phyloP scores from a whole-genome alignment of 108 stramenopile genomes.

The Nitzschia sp. region DNA sequence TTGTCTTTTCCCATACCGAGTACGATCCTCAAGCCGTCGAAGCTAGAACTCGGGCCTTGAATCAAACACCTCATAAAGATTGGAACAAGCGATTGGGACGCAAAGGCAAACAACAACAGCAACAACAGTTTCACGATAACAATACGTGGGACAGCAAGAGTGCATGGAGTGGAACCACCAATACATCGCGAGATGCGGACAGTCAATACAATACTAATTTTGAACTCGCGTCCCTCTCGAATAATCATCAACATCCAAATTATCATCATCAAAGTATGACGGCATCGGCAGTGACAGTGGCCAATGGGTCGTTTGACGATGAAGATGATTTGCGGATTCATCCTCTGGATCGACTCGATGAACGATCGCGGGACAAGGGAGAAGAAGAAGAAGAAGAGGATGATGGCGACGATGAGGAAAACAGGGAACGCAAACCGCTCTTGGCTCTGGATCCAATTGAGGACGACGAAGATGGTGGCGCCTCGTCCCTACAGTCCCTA shows the following conservation, averaged over 20 bases:
- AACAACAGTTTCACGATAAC: no score
- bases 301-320: conserved; percentile 25
- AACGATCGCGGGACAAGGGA: background rate
- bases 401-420: background rate
- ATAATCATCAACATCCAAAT: conserved; percentile 25
- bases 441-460: conserved; percentile 14
- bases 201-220: no score
- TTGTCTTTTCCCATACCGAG: conserved; percentile 93
- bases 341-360: conserved; percentile 32
- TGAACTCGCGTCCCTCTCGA: conserved; percentile 32
- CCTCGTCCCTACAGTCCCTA: conserved; percentile 4
- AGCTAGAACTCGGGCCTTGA: conserved; percentile 46
- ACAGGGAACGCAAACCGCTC: conserved; percentile 10
- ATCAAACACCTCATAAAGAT: conserved; percentile 28
- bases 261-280: background rate
- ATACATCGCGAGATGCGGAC: conserved; percentile 48
- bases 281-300: background rate
- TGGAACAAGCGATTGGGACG: conserved; percentile 44
- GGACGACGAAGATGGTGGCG: conserved; percentile 13
- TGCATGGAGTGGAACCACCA: conserved; percentile 46
- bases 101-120: conserved; percentile 37
- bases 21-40: conserved; percentile 71
- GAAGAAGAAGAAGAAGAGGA: conserved; percentile 8
- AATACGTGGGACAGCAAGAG: conserved; percentile 32
- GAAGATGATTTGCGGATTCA: conserved; percentile 37